Base-by-base conservation (phyloP, 192 early-diverging fungal species). In the Jimgerdemannia flammicorona region DNA sequence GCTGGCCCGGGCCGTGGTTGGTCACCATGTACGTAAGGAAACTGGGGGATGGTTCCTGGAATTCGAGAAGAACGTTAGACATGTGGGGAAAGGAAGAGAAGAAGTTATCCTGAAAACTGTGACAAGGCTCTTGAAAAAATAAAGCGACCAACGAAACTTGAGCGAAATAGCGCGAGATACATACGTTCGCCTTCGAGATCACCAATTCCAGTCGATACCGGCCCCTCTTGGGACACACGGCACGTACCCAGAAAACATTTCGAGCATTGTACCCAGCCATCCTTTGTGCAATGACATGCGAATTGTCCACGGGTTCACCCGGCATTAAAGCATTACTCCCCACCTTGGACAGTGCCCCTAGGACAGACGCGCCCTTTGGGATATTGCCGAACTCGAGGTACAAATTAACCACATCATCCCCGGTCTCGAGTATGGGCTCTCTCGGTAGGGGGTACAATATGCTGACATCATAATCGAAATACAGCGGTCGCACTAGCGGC, bases 401-500 rank as follows among this genome's bases (percentile, higher is more conserved):
- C 9, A 73, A 65, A 17, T 73, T 64, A n/a, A 73, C 17, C 9
- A 19, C 44, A 64, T 73, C 40, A 41, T 73, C 40, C 29, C 39
- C 41, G 3, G 72, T 73, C 54, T 73, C 64, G 43, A 73, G 9
- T 20, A 73, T 40, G 9, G 59, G n/a, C 3, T 41, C 44, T 54
- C 72, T 54, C 67, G 72, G 72, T 54, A 44, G 63, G 3, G 72
- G 72, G 3, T 43, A 64, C n/a, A 43, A 64, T 3, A 73, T 3
- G 44, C 65, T 2, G 2, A 73, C 64, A 4, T 65, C 20, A n/a
- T 73, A 66, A 44, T 40, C 41, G 42, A 67, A 43, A 18, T 73
- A 73, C 8, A 8, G 14, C 11, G 79, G 76, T 20, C 80, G 78
- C 44, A 80, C 70, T 41, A 72, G 68, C 7, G 83, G 86, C 3